These are phyloP conservation scores for Wolfiporia cocos DNA, from an alignment of 1,284 basidiomycete species.

Conservation along the genomic window DNA sequence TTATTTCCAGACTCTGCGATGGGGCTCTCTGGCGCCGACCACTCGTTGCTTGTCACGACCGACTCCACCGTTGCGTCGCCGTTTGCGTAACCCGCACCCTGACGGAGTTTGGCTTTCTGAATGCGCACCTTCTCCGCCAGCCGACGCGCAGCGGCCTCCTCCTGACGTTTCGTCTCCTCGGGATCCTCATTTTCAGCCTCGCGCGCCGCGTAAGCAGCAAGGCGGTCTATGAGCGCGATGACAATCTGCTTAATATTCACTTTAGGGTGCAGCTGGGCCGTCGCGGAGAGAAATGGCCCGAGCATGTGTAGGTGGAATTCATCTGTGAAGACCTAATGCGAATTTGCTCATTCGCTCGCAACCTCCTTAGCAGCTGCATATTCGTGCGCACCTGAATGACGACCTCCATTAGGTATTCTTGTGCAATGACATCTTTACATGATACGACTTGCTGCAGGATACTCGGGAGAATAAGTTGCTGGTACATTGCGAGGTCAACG, in stretches of 20 bases:
- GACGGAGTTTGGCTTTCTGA: constrained; percentile 57
- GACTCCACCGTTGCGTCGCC: constrained; percentile 17
- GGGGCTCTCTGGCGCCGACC: constrained; percentile 27
- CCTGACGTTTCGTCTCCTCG: constrained; percentile 84
- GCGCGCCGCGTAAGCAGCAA: constrained; percentile 89
- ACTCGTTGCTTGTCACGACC: constrained; percentile 18
- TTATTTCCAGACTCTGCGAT: constrained; percentile 10
- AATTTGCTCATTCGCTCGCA: too few species aligned
- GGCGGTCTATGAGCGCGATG: constrained; percentile 91
- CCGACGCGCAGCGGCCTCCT: constrained; percentile 83
- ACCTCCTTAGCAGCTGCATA: too few species aligned
- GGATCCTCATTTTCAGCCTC: constrained; percentile 93
- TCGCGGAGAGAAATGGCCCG: constrained; percentile 88
- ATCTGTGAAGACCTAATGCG: constrained; percentile 84
- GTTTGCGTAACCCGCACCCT: constrained; percentile 34
- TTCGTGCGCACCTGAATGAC: constrained; percentile 80
- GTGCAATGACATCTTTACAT: constrained; percentile 95
- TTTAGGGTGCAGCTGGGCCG: constrained; percentile 89
- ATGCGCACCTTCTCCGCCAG: constrained; percentile 80
- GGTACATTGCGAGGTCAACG: constrained; percentile 89
- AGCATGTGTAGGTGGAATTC: constrained; percentile 94
- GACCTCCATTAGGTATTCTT: constrained; percentile 97
- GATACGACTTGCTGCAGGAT: constrained; percentile 93
- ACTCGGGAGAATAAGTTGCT: constrained; percentile 76
- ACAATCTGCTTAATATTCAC: constrained; percentile 97